Evolutionary conservation across 257 asterid genomes (phyloP), one percentile per base, ranked within the genome.

Genomic region (Capsicum rhomboideum): DNA sequence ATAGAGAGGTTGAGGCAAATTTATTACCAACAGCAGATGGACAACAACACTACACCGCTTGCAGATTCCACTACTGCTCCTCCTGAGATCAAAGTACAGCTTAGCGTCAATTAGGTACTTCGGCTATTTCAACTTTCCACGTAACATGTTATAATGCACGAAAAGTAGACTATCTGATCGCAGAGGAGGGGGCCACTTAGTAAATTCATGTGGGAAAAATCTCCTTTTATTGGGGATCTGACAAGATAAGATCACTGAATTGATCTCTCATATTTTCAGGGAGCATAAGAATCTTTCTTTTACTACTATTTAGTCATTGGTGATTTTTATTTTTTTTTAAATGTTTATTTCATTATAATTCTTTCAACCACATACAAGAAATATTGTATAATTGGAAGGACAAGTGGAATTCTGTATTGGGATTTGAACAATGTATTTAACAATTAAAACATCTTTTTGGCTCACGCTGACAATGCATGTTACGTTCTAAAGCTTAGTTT

Each of bases 1-100:
- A 94, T 96, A 58, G 98, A 94, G 90, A 94, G 99, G 91, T 89
- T 96, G 79, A 94, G 97, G 89, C 93, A 91, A 88, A 78, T 94
- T 63, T 96, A 90, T 85, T 91, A 90, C 85, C 96, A 92, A 56
- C 91, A 94, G 85, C 92, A 95, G 85, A 87, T 93, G 91, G 97
- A 92, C 78, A 90, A 84, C 74, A 83, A 56, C 79, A 87, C 26
- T 86, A 88, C 26, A 49, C 81, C 86, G 44, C 79, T 86, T 71
- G 91, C 92, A 49, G 92, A 91, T 18, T 66, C 86, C 0, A 87
- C 84, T 80, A 77, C 74, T 26, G 31, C 69, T 16, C 46, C 49
- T 74, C 55, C 89, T 52, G 66, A 88, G 23, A 94, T 91, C 79
- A 88, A 87, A 78, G 97, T 90, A 79, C 94, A 93, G 85, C 91